These are phyloP conservation scores for Candida ulmi DNA, from an alignment of 805 yeast genomes.

Conservation along the genomic window DNA sequence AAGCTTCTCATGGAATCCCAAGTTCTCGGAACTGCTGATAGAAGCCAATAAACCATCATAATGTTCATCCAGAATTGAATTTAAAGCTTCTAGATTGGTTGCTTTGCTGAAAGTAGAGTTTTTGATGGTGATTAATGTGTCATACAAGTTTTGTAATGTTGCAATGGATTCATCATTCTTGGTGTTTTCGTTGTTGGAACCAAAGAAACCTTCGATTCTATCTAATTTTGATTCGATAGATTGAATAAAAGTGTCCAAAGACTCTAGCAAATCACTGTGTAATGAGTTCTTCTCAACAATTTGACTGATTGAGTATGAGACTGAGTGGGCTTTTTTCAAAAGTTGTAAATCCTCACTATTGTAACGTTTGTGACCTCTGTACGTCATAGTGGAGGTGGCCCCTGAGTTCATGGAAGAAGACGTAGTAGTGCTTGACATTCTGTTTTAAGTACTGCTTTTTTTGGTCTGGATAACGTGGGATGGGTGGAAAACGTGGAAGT, in stretches of 20 bases:
- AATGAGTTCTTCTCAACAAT: slow-evolving; percentile 20
- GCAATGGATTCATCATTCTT: slow-evolving; percentile 15
- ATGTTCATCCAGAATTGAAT: slow-evolving; percentile 20
- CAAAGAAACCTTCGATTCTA: slow-evolving; percentile 18
- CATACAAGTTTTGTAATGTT: slow-evolving; percentile 20
- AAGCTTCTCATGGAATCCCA: slow-evolving; percentile 27
- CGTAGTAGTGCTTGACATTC: background rate
- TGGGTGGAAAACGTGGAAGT: too few relatives aligned
- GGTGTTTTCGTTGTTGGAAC: background rate
- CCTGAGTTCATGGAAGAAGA: background rate
- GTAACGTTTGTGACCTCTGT: slow-evolving; percentile 9
- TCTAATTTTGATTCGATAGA: slow-evolving; percentile 22
- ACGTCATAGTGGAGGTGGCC: background rate
- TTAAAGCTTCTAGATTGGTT: slow-evolving; percentile 18
- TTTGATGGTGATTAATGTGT: slow-evolving; percentile 21
- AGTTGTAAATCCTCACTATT: slow-evolving; percentile 18
- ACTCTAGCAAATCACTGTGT: slow-evolving; percentile 15
- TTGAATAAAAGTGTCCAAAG: slow-evolving; percentile 19
- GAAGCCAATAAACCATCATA: slow-evolving; percentile 20
- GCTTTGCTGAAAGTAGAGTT: slow-evolving; percentile 19
- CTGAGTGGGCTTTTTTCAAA: slow-evolving; percentile 18
- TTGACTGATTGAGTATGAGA: slow-evolving; percentile 19
- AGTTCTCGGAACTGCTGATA: slow-evolving; percentile 15
- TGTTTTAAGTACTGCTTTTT: too few relatives aligned
- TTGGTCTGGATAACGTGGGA: too few relatives aligned